Conservation (phyloP, 805 yeast genomes). For the Scheffersomyces lignosus region DNA sequence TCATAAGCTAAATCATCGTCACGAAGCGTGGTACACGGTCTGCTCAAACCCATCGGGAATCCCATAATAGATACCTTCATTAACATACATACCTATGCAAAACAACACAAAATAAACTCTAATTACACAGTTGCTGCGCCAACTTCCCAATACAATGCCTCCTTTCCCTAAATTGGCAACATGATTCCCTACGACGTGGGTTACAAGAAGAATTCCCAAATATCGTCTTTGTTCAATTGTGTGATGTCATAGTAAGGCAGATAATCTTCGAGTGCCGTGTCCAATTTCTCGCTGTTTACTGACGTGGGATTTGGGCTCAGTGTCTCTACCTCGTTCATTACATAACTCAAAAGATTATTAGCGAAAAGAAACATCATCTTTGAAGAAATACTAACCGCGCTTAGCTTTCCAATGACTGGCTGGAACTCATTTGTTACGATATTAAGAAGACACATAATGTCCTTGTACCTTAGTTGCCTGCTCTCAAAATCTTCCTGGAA, state of each 20-base stretch:
- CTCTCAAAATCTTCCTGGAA: neutral
- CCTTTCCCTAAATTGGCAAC: no score
- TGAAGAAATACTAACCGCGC: neutral
- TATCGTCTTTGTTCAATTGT: neutral
- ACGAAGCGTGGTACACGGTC: no score
- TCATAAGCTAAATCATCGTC: no score
- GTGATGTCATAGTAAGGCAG: neutral
- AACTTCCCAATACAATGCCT: no score
- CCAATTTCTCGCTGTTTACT: neutral
- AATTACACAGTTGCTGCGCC: no score
- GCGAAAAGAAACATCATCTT: neutral
- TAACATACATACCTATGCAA: no score
- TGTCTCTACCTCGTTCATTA: neutral
- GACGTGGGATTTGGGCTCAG: neutral
- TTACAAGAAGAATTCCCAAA: neutral
- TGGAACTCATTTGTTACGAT: neutral
- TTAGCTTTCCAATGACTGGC: neutral
- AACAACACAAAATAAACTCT: no score
- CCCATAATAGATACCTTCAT: no score
- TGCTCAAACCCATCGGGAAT: no score
- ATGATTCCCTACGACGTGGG: no score
- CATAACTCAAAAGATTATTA: neutral
- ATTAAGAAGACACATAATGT: neutral
- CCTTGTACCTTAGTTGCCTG: neutral
- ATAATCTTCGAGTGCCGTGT: neutral